phyloP scores from a whole-genome alignment of 2,329 filamentous ascomycete species.

The Verticillium zaregamsianum region DNA sequence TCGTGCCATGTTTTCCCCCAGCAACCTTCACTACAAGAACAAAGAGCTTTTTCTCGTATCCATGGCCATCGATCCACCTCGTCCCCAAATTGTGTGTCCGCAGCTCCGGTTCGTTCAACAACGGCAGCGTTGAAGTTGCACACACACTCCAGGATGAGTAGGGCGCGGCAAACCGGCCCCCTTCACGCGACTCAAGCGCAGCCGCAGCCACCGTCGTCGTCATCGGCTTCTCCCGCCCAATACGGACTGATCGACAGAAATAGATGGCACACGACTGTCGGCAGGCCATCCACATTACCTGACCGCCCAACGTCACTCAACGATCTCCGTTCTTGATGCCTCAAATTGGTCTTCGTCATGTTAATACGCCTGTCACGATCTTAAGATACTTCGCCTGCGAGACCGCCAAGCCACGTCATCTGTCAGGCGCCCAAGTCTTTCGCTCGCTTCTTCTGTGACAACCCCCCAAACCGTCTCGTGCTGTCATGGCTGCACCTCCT shows the following conservation, averaged over 20 bases:
- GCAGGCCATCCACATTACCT: not conserved
- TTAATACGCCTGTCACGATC: not conserved
- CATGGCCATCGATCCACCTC: not conserved
- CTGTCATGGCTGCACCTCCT: no score
- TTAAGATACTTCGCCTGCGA: no score
- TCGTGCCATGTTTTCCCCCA: not conserved
- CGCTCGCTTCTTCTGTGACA: no score
- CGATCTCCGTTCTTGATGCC: not conserved
- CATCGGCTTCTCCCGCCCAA: not conserved
- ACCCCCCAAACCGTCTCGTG: no score
- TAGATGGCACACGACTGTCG: not conserved
- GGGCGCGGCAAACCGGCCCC: not conserved
- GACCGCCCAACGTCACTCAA: not conserved
- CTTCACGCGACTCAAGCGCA: not conserved
- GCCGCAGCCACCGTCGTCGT: not conserved
- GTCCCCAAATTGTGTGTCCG: not conserved
- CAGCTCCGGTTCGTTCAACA: no score
- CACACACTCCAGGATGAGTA: not conserved
- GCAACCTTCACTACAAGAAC: not conserved
- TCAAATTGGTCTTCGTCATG: not conserved
- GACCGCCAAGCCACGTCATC: no score
- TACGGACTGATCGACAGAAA: not conserved
- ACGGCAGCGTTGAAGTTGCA: no score
- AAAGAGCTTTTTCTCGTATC: not conserved
- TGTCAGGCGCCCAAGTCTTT: no score